Evolutionary conservation across 257 asterid species (phyloP).

Genomic region (Solanum chmielewskii): DNA sequence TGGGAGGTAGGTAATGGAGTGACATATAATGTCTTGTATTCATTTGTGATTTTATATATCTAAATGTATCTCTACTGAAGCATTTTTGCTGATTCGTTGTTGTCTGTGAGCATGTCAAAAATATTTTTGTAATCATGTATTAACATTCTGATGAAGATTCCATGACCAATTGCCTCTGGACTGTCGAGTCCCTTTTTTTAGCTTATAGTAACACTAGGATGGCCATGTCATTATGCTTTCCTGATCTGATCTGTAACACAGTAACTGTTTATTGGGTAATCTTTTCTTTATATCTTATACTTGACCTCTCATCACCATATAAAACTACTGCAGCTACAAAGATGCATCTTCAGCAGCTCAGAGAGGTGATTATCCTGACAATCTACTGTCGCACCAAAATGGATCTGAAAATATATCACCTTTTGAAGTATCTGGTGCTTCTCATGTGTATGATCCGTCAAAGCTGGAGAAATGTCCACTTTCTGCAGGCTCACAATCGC

Average conservation of each 20-base stretch:
- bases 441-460: slow-evolving; percentile 20
- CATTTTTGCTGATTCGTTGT: neutral
- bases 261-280: neutral
- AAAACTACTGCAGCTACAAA: slow-evolving; percentile 19
- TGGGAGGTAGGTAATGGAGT: slow-evolving; percentile 12
- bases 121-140: neutral
- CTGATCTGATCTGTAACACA: neutral
- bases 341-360: slow-evolving; percentile 14
- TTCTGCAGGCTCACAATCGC: slow-evolving; percentile 19
- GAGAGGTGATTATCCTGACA: slow-evolving; percentile 14
- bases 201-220: neutral
- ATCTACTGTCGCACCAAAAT: slow-evolving; percentile 10
- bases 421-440: slow-evolving; percentile 20
- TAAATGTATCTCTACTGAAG: neutral
- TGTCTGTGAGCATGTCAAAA: neutral
- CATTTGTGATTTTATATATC: neutral
- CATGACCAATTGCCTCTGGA: neutral
- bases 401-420: slow-evolving; percentile 8
- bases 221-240: neutral
- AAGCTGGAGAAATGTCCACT: slow-evolving; percentile 20
- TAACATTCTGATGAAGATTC: neutral
- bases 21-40: neutral
- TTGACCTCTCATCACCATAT: neutral
- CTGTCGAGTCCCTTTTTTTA: neutral
- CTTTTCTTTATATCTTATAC: neutral